Conservation (phyloP, 108 stramenopile genomes). For the Fistulifera pelliculosa region DNA sequence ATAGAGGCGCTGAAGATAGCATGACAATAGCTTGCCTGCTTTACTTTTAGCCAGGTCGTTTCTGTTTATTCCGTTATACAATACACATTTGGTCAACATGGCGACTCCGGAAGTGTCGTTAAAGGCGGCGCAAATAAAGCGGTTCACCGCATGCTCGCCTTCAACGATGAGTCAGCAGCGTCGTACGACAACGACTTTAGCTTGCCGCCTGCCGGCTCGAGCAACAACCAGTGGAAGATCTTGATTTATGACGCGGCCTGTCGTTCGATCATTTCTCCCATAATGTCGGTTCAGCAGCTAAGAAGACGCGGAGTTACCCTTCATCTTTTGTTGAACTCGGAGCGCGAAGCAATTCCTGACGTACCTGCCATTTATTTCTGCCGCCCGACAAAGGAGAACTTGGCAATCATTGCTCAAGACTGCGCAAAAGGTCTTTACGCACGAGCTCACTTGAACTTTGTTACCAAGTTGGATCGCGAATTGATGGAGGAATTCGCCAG, state of each 20-base stretch:
- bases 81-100: too few relatives aligned
- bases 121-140: slow-evolving; percentile 70
- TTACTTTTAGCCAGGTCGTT: too few relatives aligned
- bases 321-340: slow-evolving; percentile 83
- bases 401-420: slow-evolving; percentile 85
- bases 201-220: slow-evolving; percentile 48
- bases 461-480: slow-evolving; percentile 71
- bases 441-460: slow-evolving; percentile 79
- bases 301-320: slow-evolving; percentile 94
- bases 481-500: slow-evolving; percentile 94
- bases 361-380: slow-evolving; percentile 97
- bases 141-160: slow-evolving; percentile 69
- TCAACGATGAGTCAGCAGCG: slow-evolving; percentile 38
- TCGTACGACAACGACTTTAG: slow-evolving; percentile 22
- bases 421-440: slow-evolving; percentile 68
- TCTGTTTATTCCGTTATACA: too few relatives aligned
- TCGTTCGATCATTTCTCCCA: slow-evolving; percentile 93
- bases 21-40: too few relatives aligned
- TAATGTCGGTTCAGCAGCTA: slow-evolving; percentile 88
- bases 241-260: slow-evolving; percentile 93
- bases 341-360: slow-evolving; percentile 92
- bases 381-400: slow-evolving; percentile 85
- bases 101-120: slow-evolving; percentile 20
- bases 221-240: slow-evolving; percentile 93
- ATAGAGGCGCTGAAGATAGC: too few relatives aligned